Base-by-base conservation (phyloP, 73 alveolate species). In the Blepharisma stoltei region DNA sequence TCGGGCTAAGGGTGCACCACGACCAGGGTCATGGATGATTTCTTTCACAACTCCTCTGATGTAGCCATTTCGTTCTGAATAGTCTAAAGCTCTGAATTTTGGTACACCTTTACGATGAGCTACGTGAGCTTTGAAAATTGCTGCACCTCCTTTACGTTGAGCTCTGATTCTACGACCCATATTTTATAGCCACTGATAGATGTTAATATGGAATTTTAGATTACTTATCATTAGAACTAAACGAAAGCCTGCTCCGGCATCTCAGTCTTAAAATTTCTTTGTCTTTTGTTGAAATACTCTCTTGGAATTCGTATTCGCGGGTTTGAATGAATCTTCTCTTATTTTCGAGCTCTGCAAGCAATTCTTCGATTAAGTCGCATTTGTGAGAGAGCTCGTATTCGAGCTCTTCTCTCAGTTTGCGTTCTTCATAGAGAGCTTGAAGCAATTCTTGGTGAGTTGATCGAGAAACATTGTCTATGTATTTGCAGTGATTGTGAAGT, bases 171-270 rank as follows among this genome's bases (percentile, higher is more conserved):
- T 32, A 3, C 41, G 41, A 32, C 41, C 41, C 41, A 32, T 32
- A 32, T 32, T 32, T 32, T 32, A 32, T 32, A 32, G 86, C 68
- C 45, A 88, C 23, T 49, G 75, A 14, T 7, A 83, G 70, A 32
- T 80, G 67, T 9, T 88, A 32, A 32, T 32, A 32, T 32, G 41
- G 41, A 32, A 32, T 32, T 32, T 32, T 32, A 32, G 41, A 32
- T 32, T 32, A 32, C 41, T 32, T 32, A 32, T 32, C 41, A 32
- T 32, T 32, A 32, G 41, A 32, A 32, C 41, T 32, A 32, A 32
- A 32, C 3, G 41, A 32, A 32, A 32, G 41, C 41, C 66, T 52
- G 23, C 27, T 14, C 4, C 66, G 66, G 27, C n/a, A 52, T 52
- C 66, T 52, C 27, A 52, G 66, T 52, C 66, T 52, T 52, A 52